Evolutionary conservation across 768 basidiomycete species (phyloP), one percentile per base, ranked within the genome.

Genomic region (Mycena indigotica): DNA sequence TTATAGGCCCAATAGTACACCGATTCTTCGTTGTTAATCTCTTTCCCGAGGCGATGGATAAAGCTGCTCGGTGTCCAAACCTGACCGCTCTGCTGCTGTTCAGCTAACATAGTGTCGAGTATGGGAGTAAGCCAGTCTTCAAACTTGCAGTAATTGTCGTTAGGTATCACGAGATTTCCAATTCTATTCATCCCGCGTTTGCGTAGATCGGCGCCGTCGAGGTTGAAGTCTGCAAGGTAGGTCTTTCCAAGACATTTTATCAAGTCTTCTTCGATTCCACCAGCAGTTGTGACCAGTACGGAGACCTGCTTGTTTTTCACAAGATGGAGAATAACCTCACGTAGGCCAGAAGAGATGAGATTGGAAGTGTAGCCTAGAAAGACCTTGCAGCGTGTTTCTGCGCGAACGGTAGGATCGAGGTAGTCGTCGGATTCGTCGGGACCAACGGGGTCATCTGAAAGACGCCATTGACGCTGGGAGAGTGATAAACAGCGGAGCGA

Each of bases 1-100:
- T 97, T 98, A 71, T 94, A 97, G 35, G 95, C 95, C 97, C 97
- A 99, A 70, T 98, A 98, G 69, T 98, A 97, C 56, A 98, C 93
- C 58, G 94, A 96, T 67, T 95, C 91, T 75, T 98, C 97, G 70
- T 98, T 87, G 70, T 97, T 80, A 58, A 99, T 98, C 74, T 98
- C 97, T 72, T 95, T 95, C 26, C 97, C 97, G n/a, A 99, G 77
- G 53, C 97, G 78, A 25, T 81, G 83, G 65, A 98, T 97, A 69
- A 99, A 94, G 15, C 85, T 81, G 69, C 95, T 96, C n/a, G 97
- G 97, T 2, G 90, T 86, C 97, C 97, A 98, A 53, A 88, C 80
- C 54, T 72, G 64, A 26, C 87, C 86, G 40, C 74, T 79, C 55
- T 78, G 74, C 62, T 86, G 84, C 74, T 99, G 97, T 69, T 99